Evolutionary conservation across 2,329 filamentous ascomycete genomes (phyloP).

Genomic region (Lasiodiplodia gonubiensis): DNA sequence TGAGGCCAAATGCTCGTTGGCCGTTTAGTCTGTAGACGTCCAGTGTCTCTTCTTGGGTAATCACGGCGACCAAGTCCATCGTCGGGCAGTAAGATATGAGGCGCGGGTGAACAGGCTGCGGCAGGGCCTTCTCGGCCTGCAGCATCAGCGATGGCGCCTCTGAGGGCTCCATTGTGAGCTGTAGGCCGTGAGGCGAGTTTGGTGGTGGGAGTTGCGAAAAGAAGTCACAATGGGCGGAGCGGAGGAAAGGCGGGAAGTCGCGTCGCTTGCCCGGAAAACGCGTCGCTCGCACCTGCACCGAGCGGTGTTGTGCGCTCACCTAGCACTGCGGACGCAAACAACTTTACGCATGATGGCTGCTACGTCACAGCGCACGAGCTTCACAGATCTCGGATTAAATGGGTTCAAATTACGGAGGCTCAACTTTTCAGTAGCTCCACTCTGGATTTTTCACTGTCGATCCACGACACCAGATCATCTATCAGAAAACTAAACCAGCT

Average conservation of each 20-base stretch:
- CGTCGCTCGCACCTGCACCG: conserved; percentile 16
- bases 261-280: conserved; percentile 20
- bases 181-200: conserved; percentile 21
- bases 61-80: conserved; percentile 81
- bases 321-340: neutral
- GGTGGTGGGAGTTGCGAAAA: neutral
- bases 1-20: conserved; percentile 67
- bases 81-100: conserved; percentile 79
- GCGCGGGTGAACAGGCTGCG: conserved; percentile 58
- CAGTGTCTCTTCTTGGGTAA: conserved; percentile 70
- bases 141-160: conserved; percentile 39
- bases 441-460: conserved; percentile 17
- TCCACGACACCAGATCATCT: conserved; percentile 21
- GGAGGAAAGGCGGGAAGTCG: conserved; percentile 19
- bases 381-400: conserved; percentile 6
- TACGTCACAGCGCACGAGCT: neutral
- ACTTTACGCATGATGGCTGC: neutral
- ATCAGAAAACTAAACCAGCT: conserved; percentile 13
- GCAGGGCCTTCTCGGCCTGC: conserved; percentile 50
- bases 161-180: conserved; percentile 32
- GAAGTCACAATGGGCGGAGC: neutral
- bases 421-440: conserved; percentile 18
- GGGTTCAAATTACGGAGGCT: conserved; percentile 3
- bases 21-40: conserved; percentile 79
- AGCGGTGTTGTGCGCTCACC: neutral